These are phyloP conservation scores for Solanum phureja DNA, from an alignment of 257 asterid genomes.

Conservation along the genomic window DNA sequence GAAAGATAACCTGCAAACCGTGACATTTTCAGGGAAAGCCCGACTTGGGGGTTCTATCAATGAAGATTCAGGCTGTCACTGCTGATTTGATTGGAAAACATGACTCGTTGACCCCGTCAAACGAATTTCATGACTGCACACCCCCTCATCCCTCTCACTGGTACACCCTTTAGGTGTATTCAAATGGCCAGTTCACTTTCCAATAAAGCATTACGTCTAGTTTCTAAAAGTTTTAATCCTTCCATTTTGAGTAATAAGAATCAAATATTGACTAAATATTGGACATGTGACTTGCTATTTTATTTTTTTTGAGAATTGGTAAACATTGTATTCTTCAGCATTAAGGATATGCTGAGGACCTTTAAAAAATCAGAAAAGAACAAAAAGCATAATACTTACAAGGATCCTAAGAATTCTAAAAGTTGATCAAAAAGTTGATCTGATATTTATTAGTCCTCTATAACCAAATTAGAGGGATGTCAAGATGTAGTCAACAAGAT, in stretches of 20 bases:
- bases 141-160: neutral
- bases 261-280: neutral
- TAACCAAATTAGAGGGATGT: no score
- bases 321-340: no score
- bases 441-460: no score
- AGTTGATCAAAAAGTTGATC: no score
- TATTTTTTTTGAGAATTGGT: no score
- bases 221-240: neutral
- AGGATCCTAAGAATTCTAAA: no score
- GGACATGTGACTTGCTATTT: neutral
- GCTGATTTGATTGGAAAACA: neutral
- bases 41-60: neutral
- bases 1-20: neutral
- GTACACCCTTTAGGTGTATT: neutral
- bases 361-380: no score
- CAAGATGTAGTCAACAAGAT: no score
- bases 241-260: neutral
- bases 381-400: no score
- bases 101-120: neutral
- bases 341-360: no score
- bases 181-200: neutral
- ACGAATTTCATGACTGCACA: neutral
- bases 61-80: neutral
- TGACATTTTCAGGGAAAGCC: neutral
- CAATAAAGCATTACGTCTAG: neutral